Evolutionary conservation across 2,329 filamentous ascomycete species (phyloP), one percentile per base, ranked within the genome.

Genomic region (Neofusicoccum ribis): DNA sequence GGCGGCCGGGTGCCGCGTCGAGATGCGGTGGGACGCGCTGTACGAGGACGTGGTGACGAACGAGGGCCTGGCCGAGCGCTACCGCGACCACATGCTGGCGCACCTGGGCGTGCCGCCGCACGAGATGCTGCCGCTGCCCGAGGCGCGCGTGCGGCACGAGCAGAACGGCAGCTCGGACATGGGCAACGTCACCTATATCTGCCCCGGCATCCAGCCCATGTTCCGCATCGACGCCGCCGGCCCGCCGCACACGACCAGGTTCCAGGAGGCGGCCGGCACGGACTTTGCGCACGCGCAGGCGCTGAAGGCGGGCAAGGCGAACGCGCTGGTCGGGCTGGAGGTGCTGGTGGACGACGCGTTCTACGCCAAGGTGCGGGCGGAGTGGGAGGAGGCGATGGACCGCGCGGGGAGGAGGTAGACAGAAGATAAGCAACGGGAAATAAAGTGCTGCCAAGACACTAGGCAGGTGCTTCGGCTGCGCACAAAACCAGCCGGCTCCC

Each of bases 1-100:
- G 17, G 81, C 80, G n/a, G 83, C 85, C 0, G 85, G 85, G 0
- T 63, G 60, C n/a, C 41, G 3, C 9, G 60, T 63, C 15, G 60
- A 63, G 37, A 52, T 63, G 4, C 8, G 11, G 23, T 64, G 61
- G 61, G 61, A 64, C 50, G 61, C 61, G 39, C 27, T 56, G 49
- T 64, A 64, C 31, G 61, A 64, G 39, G 61, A 64, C 41, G 61
- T 64, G 2, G 61, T 63, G 15, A 63, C 61, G 5, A 63, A 63
- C n/a, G 39, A 3, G 17, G 61, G 41, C n/a, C 27, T 64, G 39
- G 61, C 61, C n/a, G 20, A 12, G 17, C 31, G 61, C 27, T 56
- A 64, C 14, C 61, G 50, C 31, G 41, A 47, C 14, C 31, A 56
- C 41, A 64, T 64, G 50, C 17, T 64, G 31, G 15, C 2, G 5